phyloP scores from a whole-genome alignment of 2,329 filamentous ascomycete species.

The Calonectria honghensis region DNA sequence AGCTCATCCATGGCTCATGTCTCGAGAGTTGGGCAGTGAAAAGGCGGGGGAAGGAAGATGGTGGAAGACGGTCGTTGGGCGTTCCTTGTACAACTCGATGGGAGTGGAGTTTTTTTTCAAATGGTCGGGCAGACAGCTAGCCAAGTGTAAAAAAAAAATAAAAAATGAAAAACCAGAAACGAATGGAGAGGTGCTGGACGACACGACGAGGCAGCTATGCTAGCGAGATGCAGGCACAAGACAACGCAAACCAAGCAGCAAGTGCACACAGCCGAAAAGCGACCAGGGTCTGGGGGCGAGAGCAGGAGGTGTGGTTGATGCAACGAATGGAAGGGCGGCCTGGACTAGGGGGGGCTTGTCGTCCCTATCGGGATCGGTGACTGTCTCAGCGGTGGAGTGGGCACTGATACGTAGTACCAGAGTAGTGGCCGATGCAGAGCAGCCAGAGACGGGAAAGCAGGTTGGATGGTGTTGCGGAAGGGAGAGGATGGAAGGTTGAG shows the following conservation, averaged over 20 bases:
- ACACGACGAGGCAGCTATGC: slow-evolving; percentile 37
- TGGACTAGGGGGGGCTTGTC: slow-evolving; percentile 24
- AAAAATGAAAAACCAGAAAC: slow-evolving; percentile 7
- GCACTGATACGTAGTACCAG: slow-evolving; percentile 34
- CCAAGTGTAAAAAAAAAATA: slow-evolving; percentile 49
- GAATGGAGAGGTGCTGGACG: slow-evolving; percentile 37
- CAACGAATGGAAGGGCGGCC: slow-evolving; percentile 29
- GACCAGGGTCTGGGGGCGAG: slow-evolving; percentile 28
- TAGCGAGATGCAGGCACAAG: slow-evolving; percentile 51
- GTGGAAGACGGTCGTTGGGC: slow-evolving; percentile 38
- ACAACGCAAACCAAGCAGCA: slow-evolving; percentile 40
- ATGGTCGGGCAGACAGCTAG: slow-evolving; percentile 36
- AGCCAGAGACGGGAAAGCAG: neutral
- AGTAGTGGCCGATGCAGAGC: slow-evolving; percentile 5
- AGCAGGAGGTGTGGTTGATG: slow-evolving; percentile 35
- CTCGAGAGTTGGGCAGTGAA: slow-evolving; percentile 36
- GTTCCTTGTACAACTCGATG: slow-evolving; percentile 29
- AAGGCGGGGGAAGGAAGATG: slow-evolving; percentile 34
- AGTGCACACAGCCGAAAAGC: slow-evolving; percentile 37
- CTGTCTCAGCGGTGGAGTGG: slow-evolving; percentile 27
- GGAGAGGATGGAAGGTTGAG: slow-evolving; percentile 30
- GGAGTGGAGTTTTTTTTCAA: slow-evolving; percentile 35
- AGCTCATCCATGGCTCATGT: slow-evolving; percentile 60
- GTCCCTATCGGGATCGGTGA: slow-evolving; percentile 37
- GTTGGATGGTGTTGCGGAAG: neutral